Percentiles rank a stretch among this genome's conserved stretches.
phyloP scores from a whole-genome alignment of 345 rosid genomes.

The Anastatica hierochuntica region DNA sequence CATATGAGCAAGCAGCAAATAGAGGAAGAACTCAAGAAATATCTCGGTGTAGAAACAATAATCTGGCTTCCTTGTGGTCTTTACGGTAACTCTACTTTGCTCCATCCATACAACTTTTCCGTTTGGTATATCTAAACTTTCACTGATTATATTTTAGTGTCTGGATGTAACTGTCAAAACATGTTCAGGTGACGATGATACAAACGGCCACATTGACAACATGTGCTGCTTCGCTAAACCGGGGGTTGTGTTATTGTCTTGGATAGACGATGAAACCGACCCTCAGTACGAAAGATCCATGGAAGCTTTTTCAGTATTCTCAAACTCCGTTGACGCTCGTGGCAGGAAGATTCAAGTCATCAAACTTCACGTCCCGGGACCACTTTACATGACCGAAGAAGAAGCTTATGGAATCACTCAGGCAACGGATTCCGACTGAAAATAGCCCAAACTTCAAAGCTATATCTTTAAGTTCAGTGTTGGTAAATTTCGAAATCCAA shows the following conservation, averaged over 20 bases:
- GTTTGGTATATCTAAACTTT: no score
- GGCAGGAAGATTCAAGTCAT: constrained; percentile 67
- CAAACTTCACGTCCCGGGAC: constrained; percentile 76
- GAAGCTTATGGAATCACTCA: constrained; percentile 66
- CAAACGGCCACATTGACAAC: constrained; percentile 93
- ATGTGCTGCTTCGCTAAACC: constrained; percentile 93
- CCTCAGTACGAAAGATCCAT: constrained; percentile 59
- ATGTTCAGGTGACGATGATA: constrained; percentile 96
- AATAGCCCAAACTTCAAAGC: no score
- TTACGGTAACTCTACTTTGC: constrained; percentile 35
- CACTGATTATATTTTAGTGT: neutral
- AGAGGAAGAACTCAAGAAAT: constrained; percentile 62
- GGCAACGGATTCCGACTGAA: constrained; percentile 34
- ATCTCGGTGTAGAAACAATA: constrained; percentile 57
- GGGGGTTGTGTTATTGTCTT: constrained; percentile 72
- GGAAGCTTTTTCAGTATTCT: constrained; percentile 57
- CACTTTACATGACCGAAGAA: constrained; percentile 74
- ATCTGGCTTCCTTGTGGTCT: constrained; percentile 85
- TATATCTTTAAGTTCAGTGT: no score
- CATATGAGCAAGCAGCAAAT: constrained; percentile 62
- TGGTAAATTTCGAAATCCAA: no score
- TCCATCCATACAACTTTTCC: neutral
- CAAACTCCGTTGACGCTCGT: constrained; percentile 48
- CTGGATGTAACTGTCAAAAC: no score
- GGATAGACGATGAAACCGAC: constrained; percentile 67